phyloP scores from a whole-genome alignment of 257 asterid genomes.

The Penstemon barbatus region DNA sequence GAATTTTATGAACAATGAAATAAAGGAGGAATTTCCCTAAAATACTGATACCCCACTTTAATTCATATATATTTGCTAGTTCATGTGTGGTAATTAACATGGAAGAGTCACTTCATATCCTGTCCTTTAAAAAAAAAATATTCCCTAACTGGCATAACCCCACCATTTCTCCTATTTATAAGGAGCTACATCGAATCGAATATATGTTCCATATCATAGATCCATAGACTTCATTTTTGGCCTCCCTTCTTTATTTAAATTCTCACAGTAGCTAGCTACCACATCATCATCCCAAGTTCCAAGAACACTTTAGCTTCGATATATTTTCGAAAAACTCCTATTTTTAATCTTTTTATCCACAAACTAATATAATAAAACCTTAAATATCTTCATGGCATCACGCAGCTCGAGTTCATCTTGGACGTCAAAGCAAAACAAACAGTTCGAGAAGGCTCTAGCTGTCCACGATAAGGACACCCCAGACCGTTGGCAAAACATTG shows the following conservation, averaged over 20 bases:
- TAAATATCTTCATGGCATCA: slow-evolving; percentile 41
- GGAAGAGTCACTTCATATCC: slow-evolving; percentile 54
- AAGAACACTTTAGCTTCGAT: slow-evolving; percentile 9
- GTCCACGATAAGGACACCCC: slow-evolving; percentile 66
- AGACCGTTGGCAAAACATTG: slow-evolving; percentile 74
- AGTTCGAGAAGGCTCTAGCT: slow-evolving; percentile 69
- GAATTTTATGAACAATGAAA: slow-evolving; percentile 18
- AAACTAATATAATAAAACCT: not conserved
- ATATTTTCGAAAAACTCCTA: not conserved
- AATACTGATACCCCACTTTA: slow-evolving; percentile 22
- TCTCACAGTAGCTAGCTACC: not conserved
- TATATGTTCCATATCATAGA: slow-evolving; percentile 28
- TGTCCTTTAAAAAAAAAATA: slow-evolving; percentile 40
- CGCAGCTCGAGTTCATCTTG: slow-evolving; percentile 42
- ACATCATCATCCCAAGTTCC: not conserved
- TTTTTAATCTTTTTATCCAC: not conserved
- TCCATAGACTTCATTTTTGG: slow-evolving; percentile 20
- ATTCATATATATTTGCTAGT: slow-evolving; percentile 18
- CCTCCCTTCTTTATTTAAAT: slow-evolving; percentile 13
- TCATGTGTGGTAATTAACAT: slow-evolving; percentile 52
- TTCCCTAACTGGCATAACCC: slow-evolving; percentile 55
- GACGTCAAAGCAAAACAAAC: slow-evolving; percentile 64
- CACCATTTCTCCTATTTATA: slow-evolving; percentile 50
- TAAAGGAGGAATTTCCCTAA: slow-evolving; percentile 29
- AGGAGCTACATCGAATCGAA: slow-evolving; percentile 20